Base-by-base conservation (phyloP, 345 rosid species). In the Cardamine occulta region DNA sequence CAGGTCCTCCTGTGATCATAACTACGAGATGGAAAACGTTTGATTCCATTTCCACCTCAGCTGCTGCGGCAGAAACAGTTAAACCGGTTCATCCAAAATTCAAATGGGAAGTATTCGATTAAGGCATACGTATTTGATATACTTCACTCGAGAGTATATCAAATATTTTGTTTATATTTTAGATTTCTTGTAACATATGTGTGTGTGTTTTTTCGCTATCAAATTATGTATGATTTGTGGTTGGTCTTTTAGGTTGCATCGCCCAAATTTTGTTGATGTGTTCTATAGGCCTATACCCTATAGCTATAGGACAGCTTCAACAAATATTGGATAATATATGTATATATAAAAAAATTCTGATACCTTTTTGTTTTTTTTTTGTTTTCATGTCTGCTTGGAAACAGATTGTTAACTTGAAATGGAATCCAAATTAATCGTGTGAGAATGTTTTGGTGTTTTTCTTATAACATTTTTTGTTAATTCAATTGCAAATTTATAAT, bases 1-100 rank as follows among this genome's bases (percentile, higher is more conserved):
- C 88, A 3, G 88, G 83, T 42, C 68, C 82, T n/a, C 51, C 40
- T 1, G 95, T 88, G 48, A 90, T 94, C 17, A 87, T 68, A 49
- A 75, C 97, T n/a, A 91, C 96, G 1, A 84, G 83, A 49, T 94
- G 98, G 98, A 95, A 94, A 84, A 90, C 91, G 31, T 94, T 94
- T 54, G 97, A 90, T 73, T 78, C 91, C 1, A 56, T 44, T 21
- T 85, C 88, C 0, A 62, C 88, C 21, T 68, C 68, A 24, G 21
- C 32, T n/a, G 80, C 84, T 1, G 81, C 82, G 49, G 57, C 71
- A 32, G 23, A 73, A 54, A 19, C 74, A 10, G 34, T 73, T 69
- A 82, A 78, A 60, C 53, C 74, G 49, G 82, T 66, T 40, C 87
- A 80, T 49, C 89, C 93, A 4, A 84, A 83, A 77, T 82, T 86